A percentile compares a stretch with the other conserved stretches of the same genome.
These are phyloP conservation scores for Puccinia brachypodii DNA, from an alignment of 1,284 basidiomycete genomes.

Conservation along the genomic window DNA sequence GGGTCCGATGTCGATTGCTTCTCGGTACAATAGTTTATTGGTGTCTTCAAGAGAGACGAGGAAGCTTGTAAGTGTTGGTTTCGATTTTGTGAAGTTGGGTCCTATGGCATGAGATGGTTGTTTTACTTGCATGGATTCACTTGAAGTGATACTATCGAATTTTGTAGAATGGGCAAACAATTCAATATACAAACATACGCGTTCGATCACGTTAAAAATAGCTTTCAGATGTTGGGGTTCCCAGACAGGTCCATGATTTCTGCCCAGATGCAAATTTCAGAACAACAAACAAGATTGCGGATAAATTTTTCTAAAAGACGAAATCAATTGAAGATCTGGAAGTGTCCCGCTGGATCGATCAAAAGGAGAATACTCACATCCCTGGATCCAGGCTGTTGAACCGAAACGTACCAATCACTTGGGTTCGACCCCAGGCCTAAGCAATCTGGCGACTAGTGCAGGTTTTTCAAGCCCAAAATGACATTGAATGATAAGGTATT, in stretches of 20 bases:
- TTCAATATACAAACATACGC: too few species aligned
- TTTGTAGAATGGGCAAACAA: too few species aligned
- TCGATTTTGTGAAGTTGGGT: too few species aligned
- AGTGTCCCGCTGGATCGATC: neutral
- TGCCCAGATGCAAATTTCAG: neutral
- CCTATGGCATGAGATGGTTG: too few species aligned
- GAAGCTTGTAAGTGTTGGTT: too few species aligned
- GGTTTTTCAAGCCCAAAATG: neutral
- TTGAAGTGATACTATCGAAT: too few species aligned
- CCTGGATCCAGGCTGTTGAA: constrained; percentile 5
- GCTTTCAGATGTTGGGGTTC: constrained; percentile 5
- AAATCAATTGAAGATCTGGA: neutral
- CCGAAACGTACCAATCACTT: neutral
- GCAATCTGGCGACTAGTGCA: neutral
- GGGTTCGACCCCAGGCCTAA: neutral
- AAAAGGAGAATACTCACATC: neutral
- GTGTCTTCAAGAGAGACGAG: too few species aligned
- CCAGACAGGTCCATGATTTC: constrained; percentile 12
- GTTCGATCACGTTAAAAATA: too few species aligned
- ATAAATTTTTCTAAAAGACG: neutral
- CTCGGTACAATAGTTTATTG: too few species aligned
- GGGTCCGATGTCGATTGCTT: too few species aligned
- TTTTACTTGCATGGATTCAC: too few species aligned
- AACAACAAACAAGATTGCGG: neutral
- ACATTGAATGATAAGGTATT: neutral